Base-by-base conservation (phyloP, 805 yeast genomes). In the Lipomyces orientalis region DNA sequence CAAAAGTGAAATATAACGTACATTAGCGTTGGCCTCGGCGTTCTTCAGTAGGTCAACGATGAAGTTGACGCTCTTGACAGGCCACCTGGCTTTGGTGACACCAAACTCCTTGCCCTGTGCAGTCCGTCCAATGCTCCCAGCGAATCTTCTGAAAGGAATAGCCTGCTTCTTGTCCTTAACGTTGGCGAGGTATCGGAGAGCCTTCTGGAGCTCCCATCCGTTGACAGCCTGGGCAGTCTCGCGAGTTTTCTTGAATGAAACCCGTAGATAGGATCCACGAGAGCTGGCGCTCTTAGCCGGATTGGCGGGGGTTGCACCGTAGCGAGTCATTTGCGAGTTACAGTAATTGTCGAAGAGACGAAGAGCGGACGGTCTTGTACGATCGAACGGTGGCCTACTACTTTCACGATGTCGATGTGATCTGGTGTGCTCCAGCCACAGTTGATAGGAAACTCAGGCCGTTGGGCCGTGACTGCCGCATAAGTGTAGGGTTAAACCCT, bases 51-150 rank as follows among this genome's bases (percentile, higher is more conserved):
- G 89, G 83, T 92, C 97, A 83, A 90, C 89, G 81, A 95, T 85
- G 85, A 90, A 93, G 86, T 92, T 91, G 83, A 95, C 98, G 74
- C 97, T 91, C 90, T 95, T 95, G 75, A 88, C 97, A 81, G 99
- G 99, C 99, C 99, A 95, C 92, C 99, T 93, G 79, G 99, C 99
- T 87, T 90, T 93, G 89, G 97, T 92, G 82, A 93, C 97, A 86
- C 98, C 98, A 81, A 94, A 95, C 88, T 95, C 99, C 87, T 95
- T 94, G 87, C 97, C 99, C 87, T 95, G 99, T 78, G 96, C 97
- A 79, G 99, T 93, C 87, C 99, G 91, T 84, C 99, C 99, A 80
- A 91, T 93, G 79, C 97, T 91, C 76, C 90, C 87, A 88, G 90
- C 90, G 87, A 87, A 94, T 88, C 97, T 88, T 89, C 99, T 91